Evolutionary conservation across 2,329 filamentous ascomycete species (phyloP).

Genomic region (Cordyceps pruinosa): DNA sequence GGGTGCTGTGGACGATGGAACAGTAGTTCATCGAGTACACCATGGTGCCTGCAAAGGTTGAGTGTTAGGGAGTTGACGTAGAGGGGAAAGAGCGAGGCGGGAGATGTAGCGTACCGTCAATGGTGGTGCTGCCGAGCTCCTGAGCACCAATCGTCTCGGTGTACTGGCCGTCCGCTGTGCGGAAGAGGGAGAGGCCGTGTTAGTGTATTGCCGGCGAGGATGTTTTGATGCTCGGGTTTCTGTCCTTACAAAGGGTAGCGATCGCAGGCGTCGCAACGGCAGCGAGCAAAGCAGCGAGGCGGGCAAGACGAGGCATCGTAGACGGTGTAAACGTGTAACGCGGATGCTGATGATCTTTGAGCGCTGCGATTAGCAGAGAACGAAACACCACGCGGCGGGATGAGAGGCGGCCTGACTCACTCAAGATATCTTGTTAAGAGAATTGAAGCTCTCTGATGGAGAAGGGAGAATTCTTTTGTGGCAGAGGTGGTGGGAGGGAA

Average conservation of each 20-base stretch:
- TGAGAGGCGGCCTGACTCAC: not conserved
- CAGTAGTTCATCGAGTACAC: constrained; percentile 32
- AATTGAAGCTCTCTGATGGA: not conserved
- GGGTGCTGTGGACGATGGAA: constrained; percentile 28
- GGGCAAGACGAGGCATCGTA: constrained; percentile 6
- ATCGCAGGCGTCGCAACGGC: not conserved
- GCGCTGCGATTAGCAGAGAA: not conserved
- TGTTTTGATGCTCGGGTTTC: not conserved
- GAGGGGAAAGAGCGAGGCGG: not conserved
- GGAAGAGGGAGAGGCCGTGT: not conserved
- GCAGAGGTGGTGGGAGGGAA: not conserved
- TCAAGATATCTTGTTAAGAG: not conserved
- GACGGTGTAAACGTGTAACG: no score
- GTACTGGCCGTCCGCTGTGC: constrained; percentile 22
- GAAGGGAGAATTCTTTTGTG: not conserved
- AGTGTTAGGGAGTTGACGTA: not conserved
- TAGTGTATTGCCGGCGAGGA: no score
- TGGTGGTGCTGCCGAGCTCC: constrained; percentile 26
- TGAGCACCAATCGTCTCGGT: constrained; percentile 25
- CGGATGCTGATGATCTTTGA: not conserved
- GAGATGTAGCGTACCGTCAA: constrained; percentile 22
- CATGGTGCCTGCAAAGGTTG: constrained; percentile 20
- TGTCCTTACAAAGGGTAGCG: constrained; percentile 4
- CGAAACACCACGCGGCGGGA: not conserved
- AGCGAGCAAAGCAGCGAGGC: constrained; percentile 6